Conservation (phyloP, 2,329 filamentous ascomycete species). For the Myriosclerotinia duriaeana region DNA sequence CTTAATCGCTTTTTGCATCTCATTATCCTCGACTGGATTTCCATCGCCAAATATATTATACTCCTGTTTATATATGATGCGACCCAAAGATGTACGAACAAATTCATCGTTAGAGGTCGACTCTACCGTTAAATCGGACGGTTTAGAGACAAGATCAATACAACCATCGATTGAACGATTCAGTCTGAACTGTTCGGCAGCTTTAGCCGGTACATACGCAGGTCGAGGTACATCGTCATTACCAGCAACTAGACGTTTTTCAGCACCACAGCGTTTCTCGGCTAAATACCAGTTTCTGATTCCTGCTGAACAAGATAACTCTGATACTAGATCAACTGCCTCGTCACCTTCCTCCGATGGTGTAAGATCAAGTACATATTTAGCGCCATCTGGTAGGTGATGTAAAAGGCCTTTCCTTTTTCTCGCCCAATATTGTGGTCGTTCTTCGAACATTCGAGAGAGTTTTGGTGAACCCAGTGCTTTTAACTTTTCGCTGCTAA, state of each 20-base stretch:
- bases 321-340: constrained; percentile 57
- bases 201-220: neutral
- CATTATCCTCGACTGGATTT: neutral
- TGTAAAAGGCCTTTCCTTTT: constrained; percentile 39
- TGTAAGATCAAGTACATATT: constrained; percentile 63
- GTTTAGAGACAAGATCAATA: neutral
- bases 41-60: neutral
- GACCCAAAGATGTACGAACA: constrained; percentile 6
- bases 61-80: neutral
- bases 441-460: constrained; percentile 46
- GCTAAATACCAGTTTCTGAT: constrained; percentile 56
- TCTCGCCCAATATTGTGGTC: constrained; percentile 45
- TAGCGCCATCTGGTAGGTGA: constrained; percentile 47
- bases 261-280: constrained; percentile 43
- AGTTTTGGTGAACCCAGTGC: constrained; percentile 51
- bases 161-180: neutral
- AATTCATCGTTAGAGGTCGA: neutral
- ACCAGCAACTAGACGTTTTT: constrained; percentile 47
- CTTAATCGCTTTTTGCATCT: neutral
- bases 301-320: constrained; percentile 56
- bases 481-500: constrained; percentile 50
- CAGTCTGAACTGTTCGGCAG: neutral
- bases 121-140: neutral
- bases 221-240: constrained; percentile 44
- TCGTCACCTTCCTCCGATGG: constrained; percentile 63